These are phyloP conservation scores for Fomes fomentarius DNA, from an alignment of 1,284 basidiomycete genomes.

Conservation along the genomic window DNA sequence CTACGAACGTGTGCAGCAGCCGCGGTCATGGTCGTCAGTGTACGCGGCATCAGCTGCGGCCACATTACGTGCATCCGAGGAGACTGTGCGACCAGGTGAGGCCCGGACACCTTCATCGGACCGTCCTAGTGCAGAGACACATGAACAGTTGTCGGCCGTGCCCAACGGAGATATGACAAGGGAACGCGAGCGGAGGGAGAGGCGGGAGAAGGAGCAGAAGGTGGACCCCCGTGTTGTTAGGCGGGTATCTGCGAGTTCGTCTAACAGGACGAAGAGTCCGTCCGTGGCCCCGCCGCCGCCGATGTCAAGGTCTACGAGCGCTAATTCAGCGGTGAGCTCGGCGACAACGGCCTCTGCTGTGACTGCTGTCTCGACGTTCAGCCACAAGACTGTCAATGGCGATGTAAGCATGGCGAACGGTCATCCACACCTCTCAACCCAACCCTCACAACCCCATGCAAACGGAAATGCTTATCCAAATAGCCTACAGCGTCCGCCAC, in stretches of 20 bases:
- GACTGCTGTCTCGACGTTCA: background rate
- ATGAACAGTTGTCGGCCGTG: background rate
- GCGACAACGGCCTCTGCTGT: background rate
- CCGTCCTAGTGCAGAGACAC: slow-evolving; percentile 1
- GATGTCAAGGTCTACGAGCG: slow-evolving; percentile 17
- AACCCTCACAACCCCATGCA: slow-evolving; percentile 2
- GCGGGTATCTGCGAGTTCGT: slow-evolving; percentile 52
- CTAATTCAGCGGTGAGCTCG: slow-evolving; percentile 3
- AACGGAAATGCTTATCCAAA: slow-evolving; percentile 11
- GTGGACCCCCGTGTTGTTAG: slow-evolving; percentile 55
- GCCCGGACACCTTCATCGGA: too few species aligned
- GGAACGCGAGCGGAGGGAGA: slow-evolving; percentile 4
- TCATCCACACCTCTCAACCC: slow-evolving; percentile 1
- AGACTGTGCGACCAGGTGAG: slow-evolving; percentile 56
- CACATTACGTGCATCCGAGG: slow-evolving; percentile 45
- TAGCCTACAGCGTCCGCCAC: slow-evolving; percentile 13
- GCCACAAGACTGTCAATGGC: slow-evolving; percentile 6
- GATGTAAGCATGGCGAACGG: slow-evolving; percentile 5
- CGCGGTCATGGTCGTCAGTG: slow-evolving; percentile 27
- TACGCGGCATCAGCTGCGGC: background rate
- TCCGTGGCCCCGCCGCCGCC: slow-evolving; percentile 24
- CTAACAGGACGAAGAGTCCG: slow-evolving; percentile 36
- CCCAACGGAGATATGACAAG: slow-evolving; percentile 5
- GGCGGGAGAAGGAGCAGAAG: slow-evolving; percentile 21
- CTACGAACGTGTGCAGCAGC: slow-evolving; percentile 74